A percentile compares a stretch with the other conserved stretches of the same genome.
These are phyloP conservation scores for Hemileia vastatrix DNA, from an alignment of 1,284 basidiomycete genomes.

Conservation along the genomic window DNA sequence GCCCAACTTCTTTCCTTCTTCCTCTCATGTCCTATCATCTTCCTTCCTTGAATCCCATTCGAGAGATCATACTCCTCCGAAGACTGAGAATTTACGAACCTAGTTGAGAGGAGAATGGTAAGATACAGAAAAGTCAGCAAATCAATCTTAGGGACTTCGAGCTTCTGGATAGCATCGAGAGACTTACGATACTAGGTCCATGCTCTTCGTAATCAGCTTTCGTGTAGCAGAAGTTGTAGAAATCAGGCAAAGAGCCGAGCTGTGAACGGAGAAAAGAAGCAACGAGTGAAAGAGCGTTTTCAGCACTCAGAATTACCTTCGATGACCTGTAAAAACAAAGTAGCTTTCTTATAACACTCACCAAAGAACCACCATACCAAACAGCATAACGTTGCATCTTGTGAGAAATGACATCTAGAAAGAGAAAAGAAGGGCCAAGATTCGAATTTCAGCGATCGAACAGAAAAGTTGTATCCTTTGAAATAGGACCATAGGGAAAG, in stretches of 20 bases:
- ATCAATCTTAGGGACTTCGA: too few species aligned
- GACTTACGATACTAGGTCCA: constrained; percentile 86
- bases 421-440: background rate
- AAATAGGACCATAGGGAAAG: background rate
- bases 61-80: too few species aligned
- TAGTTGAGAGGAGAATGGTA: too few species aligned
- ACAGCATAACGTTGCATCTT: constrained; percentile 96
- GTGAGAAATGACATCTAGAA: constrained; percentile 86
- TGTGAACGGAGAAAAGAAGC: background rate
- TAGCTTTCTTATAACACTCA: constrained; percentile 69
- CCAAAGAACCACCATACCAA: constrained; percentile 91
- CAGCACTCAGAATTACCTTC: too few species aligned
- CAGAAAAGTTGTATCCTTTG: background rate
- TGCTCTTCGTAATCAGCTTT: constrained; percentile 97
- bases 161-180: too few species aligned
- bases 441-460: background rate
- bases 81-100: too few species aligned
- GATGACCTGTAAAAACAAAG: too few species aligned
- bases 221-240: constrained; percentile 90
- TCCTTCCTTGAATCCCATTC: too few species aligned
- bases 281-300: too few species aligned
- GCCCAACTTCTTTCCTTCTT: too few species aligned
- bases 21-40: too few species aligned
- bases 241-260: constrained; percentile 61
- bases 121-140: too few species aligned